phyloP scores from a whole-genome alignment of 169 alveolate genomes.

The Plasmodium fragile region DNA sequence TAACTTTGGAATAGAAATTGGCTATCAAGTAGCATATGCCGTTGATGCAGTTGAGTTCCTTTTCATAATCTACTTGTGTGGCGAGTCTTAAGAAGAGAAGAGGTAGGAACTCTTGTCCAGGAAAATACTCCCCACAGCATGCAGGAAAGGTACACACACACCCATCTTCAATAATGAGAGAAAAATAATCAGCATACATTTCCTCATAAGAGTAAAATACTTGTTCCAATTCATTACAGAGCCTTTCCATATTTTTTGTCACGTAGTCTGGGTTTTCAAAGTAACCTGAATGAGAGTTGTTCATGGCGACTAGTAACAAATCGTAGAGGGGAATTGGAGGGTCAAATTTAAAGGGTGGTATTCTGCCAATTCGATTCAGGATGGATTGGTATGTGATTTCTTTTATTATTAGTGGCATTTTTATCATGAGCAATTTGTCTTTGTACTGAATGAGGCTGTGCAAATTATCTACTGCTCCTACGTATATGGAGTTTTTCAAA shows the following conservation, averaged over 20 bases:
- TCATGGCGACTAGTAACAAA: conserved; percentile 77
- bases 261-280: conserved; percentile 60
- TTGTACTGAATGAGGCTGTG: conserved; percentile 84
- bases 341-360: conserved; percentile 80
- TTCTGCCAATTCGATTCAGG: conserved; percentile 81
- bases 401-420: conserved; percentile 73
- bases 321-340: conserved; percentile 79
- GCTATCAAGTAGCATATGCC: conserved; percentile 64
- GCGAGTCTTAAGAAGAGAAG: conserved; percentile 73
- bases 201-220: conserved; percentile 37
- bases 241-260: conserved; percentile 14
- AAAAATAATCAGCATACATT: conserved; percentile 74
- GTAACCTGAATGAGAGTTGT: conserved; percentile 45
- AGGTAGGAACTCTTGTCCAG: conserved; percentile 84
- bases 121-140: conserved; percentile 79
- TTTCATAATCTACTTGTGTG: conserved; percentile 59
- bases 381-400: conserved; percentile 83
- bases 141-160: conserved; percentile 60
- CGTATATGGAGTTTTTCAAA: conserved; percentile 80
- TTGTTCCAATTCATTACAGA: conserved; percentile 56
- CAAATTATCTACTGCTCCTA: conserved; percentile 83
- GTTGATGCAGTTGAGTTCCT: conserved; percentile 50
- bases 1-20: conserved; percentile 50
- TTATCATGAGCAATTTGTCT: conserved; percentile 78
- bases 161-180: conserved; percentile 50